Evolutionary conservation across 371 early-diverging fungal species (phyloP).

Genomic region (Racocetra persica): DNA sequence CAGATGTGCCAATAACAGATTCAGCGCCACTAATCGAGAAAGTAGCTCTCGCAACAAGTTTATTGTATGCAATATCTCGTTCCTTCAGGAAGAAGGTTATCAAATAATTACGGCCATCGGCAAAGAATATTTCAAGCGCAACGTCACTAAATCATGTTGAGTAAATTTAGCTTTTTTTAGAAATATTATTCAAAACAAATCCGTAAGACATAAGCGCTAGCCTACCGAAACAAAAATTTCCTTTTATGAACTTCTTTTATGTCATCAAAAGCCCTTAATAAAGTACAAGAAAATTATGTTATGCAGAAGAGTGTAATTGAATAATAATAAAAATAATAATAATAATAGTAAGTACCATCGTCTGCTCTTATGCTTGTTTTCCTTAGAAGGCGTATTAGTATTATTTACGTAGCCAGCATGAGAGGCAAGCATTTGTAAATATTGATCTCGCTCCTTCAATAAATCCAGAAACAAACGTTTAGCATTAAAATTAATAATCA

Average conservation of each 20-base stretch:
- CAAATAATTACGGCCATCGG: slow-evolving; percentile 77
- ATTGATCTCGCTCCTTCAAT: slow-evolving; percentile 71
- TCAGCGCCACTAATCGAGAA: slow-evolving; percentile 54
- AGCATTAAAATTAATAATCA: background rate
- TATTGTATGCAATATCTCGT: slow-evolving; percentile 74
- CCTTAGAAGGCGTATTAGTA: slow-evolving; percentile 51
- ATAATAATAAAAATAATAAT: background rate
- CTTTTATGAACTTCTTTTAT: slow-evolving; percentile 79
- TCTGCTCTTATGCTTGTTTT: slow-evolving; percentile 65
- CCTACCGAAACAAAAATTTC: slow-evolving; percentile 64
- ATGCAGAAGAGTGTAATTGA: background rate
- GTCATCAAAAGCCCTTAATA: slow-evolving; percentile 62
- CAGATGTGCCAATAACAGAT: slow-evolving; percentile 57
- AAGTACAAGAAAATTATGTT: background rate
- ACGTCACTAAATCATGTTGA: slow-evolving; percentile 62
- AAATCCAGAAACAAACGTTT: background rate
- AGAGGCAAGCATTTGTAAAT: slow-evolving; percentile 64
- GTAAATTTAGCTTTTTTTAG: background rate
- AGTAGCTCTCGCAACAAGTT: slow-evolving; percentile 66
- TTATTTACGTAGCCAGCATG: slow-evolving; percentile 65
- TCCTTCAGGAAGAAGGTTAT: slow-evolving; percentile 71
- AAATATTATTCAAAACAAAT: background rate
- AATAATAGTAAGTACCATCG: slow-evolving; percentile 56
- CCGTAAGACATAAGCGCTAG: background rate
- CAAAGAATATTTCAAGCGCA: slow-evolving; percentile 79